phyloP scores from a whole-genome alignment of 495 filamentous ascomycete species.

The Aspergillus olivimuriae region DNA sequence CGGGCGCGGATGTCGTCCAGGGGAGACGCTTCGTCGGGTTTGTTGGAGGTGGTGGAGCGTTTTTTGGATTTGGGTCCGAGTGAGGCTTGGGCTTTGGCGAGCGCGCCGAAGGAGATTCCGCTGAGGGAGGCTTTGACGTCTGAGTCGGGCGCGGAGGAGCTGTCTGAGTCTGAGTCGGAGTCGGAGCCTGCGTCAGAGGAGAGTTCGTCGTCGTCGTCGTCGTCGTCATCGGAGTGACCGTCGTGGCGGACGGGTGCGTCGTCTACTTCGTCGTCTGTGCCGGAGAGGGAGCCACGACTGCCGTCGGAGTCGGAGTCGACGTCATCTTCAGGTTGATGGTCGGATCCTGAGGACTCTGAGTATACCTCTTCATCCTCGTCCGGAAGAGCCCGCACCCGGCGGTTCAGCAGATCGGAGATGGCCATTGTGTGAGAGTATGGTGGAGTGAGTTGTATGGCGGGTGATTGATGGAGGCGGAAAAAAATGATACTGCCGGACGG shows the following conservation, averaged over 20 bases:
- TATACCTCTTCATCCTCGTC: slow-evolving; percentile 49
- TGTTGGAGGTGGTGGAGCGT: slow-evolving; percentile 14
- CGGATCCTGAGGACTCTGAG: slow-evolving; percentile 23
- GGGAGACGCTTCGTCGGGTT: slow-evolving; percentile 15
- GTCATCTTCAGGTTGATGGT: slow-evolving; percentile 17
- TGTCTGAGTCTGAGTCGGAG: too few species aligned
- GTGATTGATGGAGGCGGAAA: too few species aligned
- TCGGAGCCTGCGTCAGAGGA: slow-evolving; percentile 12
- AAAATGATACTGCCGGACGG: background rate
- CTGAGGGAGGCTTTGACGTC: slow-evolving; percentile 36
- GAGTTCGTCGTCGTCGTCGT: slow-evolving; percentile 18
- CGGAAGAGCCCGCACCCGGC: slow-evolving; percentile 51
- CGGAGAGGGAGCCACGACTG: background rate
- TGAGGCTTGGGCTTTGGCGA: slow-evolving; percentile 76
- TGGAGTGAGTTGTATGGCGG: background rate
- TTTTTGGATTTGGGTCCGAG: slow-evolving; percentile 44
- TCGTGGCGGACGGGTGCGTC: too few species aligned
- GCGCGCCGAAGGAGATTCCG: slow-evolving; percentile 75
- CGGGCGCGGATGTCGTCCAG: slow-evolving; percentile 33
- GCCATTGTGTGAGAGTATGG: slow-evolving; percentile 26
- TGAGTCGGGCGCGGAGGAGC: slow-evolving; percentile 26
- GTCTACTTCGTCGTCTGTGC: slow-evolving; percentile 11
- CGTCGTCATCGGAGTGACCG: slow-evolving; percentile 23
- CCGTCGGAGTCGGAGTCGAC: slow-evolving; percentile 19
- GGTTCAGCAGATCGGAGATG: slow-evolving; percentile 46